phyloP scores from a whole-genome alignment of 2,329 filamentous ascomycete genomes.

The Colletotrichum tabaci region DNA sequence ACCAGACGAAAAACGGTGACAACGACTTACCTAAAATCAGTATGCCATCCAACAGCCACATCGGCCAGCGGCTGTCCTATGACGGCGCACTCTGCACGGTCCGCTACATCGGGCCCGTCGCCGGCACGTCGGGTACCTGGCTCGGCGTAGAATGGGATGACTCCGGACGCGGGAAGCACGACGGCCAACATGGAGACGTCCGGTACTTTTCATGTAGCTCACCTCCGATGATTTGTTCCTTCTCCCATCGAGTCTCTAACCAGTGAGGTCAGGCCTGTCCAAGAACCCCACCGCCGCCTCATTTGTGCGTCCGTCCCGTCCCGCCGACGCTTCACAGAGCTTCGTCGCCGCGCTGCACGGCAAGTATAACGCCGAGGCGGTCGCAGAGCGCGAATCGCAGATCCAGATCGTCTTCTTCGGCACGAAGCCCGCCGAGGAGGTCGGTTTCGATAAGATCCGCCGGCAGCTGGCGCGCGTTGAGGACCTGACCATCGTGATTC shows the following conservation, averaged over 20 bases:
- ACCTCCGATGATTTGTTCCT: neutral
- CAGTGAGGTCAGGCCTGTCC: constrained; percentile 64
- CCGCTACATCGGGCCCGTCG: constrained; percentile 83
- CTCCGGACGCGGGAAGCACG: constrained; percentile 86
- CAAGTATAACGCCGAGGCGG: constrained; percentile 83
- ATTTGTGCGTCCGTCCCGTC: constrained; percentile 85
- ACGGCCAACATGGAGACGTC: constrained; percentile 84
- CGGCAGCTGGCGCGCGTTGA: constrained; percentile 82
- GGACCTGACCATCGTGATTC: constrained; percentile 84
- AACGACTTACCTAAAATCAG: constrained; percentile 13
- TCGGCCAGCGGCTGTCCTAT: constrained; percentile 86
- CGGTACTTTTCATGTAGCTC: constrained; percentile 86
- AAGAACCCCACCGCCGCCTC: constrained; percentile 82
- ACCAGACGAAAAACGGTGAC: constrained; percentile 10
- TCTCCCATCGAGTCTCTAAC: constrained; percentile 42
- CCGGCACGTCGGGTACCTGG: constrained; percentile 85
- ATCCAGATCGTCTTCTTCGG: constrained; percentile 77
- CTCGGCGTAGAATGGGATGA: constrained; percentile 99
- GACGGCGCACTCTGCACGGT: constrained; percentile 85
- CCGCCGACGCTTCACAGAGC: constrained; percentile 75
- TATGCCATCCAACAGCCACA: constrained; percentile 60
- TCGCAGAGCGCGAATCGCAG: constrained; percentile 46
- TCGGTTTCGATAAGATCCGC: constrained; percentile 95
- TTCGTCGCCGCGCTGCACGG: constrained; percentile 85
- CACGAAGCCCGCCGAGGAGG: constrained; percentile 87